These are phyloP conservation scores for Hansenula sp. DNA, from an alignment of 1,139 yeast genomes.

Conservation along the genomic window DNA sequence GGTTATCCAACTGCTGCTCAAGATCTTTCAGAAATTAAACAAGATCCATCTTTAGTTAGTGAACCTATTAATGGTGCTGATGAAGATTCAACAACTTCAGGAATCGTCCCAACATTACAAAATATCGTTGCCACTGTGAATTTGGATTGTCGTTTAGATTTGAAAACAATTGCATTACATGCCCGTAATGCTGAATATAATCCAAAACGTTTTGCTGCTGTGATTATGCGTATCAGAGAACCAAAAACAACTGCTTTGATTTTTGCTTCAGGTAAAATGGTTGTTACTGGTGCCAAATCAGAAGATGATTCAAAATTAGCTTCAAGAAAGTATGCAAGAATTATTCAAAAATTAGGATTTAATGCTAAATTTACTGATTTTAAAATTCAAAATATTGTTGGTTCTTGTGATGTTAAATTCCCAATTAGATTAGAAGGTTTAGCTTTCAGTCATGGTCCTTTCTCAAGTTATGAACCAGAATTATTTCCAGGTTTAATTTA, in stretches of 20 bases:
- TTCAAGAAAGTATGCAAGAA: conserved; percentile 95
- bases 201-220: conserved; percentile 98
- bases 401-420: conserved; percentile 97
- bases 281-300: conserved; percentile 98
- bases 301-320: conserved; percentile 98
- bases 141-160: conserved; percentile 90
- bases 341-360: conserved; percentile 95
- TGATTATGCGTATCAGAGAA: conserved; percentile 97
- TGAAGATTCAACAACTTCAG: conserved; percentile 74
- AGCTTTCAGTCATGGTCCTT: conserved; percentile 98
- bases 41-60: conserved; percentile 5
- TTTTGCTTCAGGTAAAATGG: conserved; percentile 99
- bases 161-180: conserved; percentile 95
- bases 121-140: conserved; percentile 98
- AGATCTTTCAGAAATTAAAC: conserved; percentile 17
- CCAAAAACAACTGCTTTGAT: conserved; percentile 98
- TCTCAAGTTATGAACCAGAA: conserved; percentile 98
- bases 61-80: conserved; percentile 28
- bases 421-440: conserved; percentile 97
- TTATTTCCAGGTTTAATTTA: conserved; percentile 96
- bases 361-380: conserved; percentile 95
- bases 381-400: conserved; percentile 96
- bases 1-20: conserved; percentile 23
- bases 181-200: conserved; percentile 99
- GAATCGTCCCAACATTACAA: conserved; percentile 93